These are phyloP conservation scores for Phaeodactylum tricornutum DNA, from an alignment of 108 stramenopile species.

Conservation along the genomic window DNA sequence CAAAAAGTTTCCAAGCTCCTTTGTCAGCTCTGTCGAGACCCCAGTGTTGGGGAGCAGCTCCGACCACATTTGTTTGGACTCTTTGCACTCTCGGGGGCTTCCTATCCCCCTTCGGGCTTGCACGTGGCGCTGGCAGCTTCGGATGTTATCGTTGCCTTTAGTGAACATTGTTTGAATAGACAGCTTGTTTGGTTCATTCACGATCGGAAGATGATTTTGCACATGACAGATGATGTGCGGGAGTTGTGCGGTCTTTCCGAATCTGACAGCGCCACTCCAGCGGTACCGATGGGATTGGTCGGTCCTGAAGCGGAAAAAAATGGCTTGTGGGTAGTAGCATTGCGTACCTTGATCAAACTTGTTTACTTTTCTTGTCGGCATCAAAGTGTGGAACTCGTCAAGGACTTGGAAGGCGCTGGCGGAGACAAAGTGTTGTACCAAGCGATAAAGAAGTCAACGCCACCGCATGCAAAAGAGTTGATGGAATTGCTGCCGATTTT, in stretches of 20 bases:
- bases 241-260: constrained; percentile 69
- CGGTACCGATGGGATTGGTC: constrained; percentile 25
- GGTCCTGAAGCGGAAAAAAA: constrained; percentile 71
- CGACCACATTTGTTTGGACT: constrained; percentile 89
- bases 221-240: constrained; percentile 91
- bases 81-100: constrained; percentile 76
- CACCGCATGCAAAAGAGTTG: constrained; percentile 55
- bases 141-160: constrained; percentile 78
- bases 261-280: neutral
- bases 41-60: constrained; percentile 82
- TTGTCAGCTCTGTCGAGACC: constrained; percentile 69
- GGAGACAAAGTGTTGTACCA: constrained; percentile 75
- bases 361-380: constrained; percentile 61
- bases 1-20: constrained; percentile 68
- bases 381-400: constrained; percentile 66
- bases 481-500: constrained; percentile 67
- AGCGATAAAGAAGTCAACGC: constrained; percentile 61
- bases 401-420: constrained; percentile 82
- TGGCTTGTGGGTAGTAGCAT: constrained; percentile 81
- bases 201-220: constrained; percentile 86
- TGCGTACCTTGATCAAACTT: constrained; percentile 67
- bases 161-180: constrained; percentile 60
- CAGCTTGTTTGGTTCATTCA: constrained; percentile 88
- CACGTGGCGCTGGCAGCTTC: constrained; percentile 83
- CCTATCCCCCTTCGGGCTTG: constrained; percentile 74